Conservation (phyloP, 2,329 filamentous ascomycete species). For the Fusarium sp. region DNA sequence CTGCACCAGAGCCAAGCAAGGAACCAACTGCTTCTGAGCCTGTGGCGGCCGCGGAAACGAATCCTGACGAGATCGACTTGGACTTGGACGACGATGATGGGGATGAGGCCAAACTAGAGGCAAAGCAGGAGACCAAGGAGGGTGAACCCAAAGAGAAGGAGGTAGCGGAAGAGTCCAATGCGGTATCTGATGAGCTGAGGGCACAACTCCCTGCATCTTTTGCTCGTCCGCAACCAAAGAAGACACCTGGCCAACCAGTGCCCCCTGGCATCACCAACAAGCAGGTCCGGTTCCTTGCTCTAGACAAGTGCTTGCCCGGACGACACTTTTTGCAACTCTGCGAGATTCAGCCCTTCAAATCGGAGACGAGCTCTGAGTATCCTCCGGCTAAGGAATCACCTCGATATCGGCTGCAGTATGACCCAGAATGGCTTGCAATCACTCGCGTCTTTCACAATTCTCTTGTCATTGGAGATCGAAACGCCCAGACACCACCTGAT, state of each 20-base stretch:
- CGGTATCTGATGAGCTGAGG: conserved; percentile 73
- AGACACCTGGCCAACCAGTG: conserved; percentile 69
- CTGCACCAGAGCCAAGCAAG: conserved; percentile 20
- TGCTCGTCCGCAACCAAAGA: conserved; percentile 55
- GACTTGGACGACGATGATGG: conserved; percentile 68
- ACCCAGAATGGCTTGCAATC: conserved; percentile 96
- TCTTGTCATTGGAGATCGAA: conserved; percentile 72
- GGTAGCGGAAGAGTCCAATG: conserved; percentile 37
- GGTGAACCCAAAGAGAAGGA: conserved; percentile 6
- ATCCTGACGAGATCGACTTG: conserved; percentile 78
- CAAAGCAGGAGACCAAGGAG: conserved; percentile 1
- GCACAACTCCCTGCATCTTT: conserved; percentile 84
- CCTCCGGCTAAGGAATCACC: conserved; percentile 34
- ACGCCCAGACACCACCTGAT: conserved; percentile 66
- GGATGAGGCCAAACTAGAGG: neutral
- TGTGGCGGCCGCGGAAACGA: conserved; percentile 50
- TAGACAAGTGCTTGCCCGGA: conserved; percentile 89
- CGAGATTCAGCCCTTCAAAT: conserved; percentile 66
- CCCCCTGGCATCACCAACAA: conserved; percentile 82
- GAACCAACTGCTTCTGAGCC: conserved; percentile 1
- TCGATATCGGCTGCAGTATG: conserved; percentile 78
- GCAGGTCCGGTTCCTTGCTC: conserved; percentile 83
- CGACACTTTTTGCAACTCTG: conserved; percentile 86
- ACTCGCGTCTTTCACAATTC: conserved; percentile 81
- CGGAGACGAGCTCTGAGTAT: conserved; percentile 38